Evolutionary conservation across 2,329 filamentous ascomycete species (phyloP), one percentile per base, ranked within the genome.

Genomic region (Fusarium odoratissimum): DNA sequence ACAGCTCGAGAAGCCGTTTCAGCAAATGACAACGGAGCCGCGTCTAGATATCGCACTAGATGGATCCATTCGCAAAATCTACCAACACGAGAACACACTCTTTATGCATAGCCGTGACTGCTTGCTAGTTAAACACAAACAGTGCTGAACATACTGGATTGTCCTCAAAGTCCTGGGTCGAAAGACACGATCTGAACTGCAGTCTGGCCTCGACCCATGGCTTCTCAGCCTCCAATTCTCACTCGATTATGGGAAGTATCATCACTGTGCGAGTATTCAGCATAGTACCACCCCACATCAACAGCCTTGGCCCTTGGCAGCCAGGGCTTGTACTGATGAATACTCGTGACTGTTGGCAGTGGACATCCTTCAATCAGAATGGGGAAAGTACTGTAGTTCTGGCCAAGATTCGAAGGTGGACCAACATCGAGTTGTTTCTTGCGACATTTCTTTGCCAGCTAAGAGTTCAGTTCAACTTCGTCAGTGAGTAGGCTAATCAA

Each of bases 261-360:
- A 48, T 49, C 62, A 77, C 76, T 60, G 76, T 77, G 73, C 62
- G 73, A 68, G 54, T 38, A 57, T 41, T 30, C 14, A 35, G 49
- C 23, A 54, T 54, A 41, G 42, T 23, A 46, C 54, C 54, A 69
- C 72, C 64, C 72, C 75, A 77, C 75, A 74, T 63, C 49, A 75
- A 75, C 72, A 54, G 61, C 71, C 66, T 69, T 69, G 66, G 56
- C 49, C 69, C 65, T 63, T 68, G 64, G 64, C 58, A 69, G 38
- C 44, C 55, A 33, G 49, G 64, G 64, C 68, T 59, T 41, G 33
- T 46, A 46, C 44, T 52, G 35, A 48, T 55, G 31, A 49, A 58
- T 42, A 60, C 63, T 64, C 59, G 45, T 65, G 59, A 60, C 40
- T 40, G 64, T 60, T 73, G 72, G 65, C 51, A 55, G 64, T 48